Percentiles rank a stretch among this genome's conserved stretches.
phyloP scores from a whole-genome alignment of 805 yeast genomes.

The Candida awuae region DNA sequence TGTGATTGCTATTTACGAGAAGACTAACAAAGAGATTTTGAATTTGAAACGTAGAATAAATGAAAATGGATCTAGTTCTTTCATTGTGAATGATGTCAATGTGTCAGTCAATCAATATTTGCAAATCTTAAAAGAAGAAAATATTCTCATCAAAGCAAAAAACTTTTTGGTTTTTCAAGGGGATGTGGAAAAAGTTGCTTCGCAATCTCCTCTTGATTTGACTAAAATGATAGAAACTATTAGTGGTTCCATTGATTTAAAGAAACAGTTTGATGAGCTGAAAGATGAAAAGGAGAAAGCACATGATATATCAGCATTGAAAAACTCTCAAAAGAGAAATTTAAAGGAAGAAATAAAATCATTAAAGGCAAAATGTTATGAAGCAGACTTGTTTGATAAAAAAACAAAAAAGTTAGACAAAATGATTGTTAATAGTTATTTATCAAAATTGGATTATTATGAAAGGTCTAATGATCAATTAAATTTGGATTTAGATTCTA shows the following conservation, averaged over 20 bases:
- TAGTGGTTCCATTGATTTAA: conserved; percentile 69
- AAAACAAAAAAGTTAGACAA: conserved; percentile 43
- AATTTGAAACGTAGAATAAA: conserved; percentile 58
- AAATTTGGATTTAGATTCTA: conserved; percentile 26
- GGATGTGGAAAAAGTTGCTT: conserved; percentile 88
- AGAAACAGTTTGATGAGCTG: conserved; percentile 57
- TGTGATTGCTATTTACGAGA: conserved; percentile 71
- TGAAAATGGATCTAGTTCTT: conserved; percentile 54
- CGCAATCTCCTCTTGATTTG: conserved; percentile 73
- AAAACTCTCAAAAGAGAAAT: conserved; percentile 61
- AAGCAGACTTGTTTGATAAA: conserved; percentile 57
- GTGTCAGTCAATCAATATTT: conserved; percentile 63
- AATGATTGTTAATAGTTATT: conserved; percentile 39
- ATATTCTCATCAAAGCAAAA: conserved; percentile 79
- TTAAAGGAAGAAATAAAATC: conserved; percentile 68
- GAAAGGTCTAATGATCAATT: conserved; percentile 33
- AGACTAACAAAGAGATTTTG: conserved; percentile 48
- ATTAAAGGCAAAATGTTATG: conserved; percentile 66
- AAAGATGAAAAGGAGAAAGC: conserved; percentile 59
- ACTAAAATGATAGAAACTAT: conserved; percentile 70
- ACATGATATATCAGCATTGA: conserved; percentile 52
- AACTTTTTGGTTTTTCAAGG: conserved; percentile 95
- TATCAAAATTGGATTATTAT: conserved; percentile 62
- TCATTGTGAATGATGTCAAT: conserved; percentile 50
- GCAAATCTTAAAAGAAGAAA: conserved; percentile 59